Conservation (phyloP, 345 rosid genomes). For the Euphorbia lathyris region DNA sequence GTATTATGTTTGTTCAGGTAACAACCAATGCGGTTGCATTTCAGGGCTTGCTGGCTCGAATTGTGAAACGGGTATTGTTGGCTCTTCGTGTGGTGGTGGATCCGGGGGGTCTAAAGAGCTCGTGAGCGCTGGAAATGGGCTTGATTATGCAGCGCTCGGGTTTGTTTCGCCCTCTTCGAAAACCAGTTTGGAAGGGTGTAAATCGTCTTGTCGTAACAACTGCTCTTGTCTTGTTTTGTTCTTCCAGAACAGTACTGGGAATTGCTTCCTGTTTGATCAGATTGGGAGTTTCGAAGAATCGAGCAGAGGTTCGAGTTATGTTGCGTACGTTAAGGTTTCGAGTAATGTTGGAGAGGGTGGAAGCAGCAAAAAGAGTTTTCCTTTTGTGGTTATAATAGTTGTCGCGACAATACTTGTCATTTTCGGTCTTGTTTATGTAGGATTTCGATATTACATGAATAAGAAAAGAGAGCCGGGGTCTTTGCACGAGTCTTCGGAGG, state of each 20-base stretch:
- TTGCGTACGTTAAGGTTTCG: conserved; percentile 60
- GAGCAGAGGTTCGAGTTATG: conserved; percentile 31
- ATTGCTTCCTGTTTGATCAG: conserved; percentile 68
- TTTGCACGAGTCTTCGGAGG: conserved; percentile 54
- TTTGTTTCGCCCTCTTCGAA: conserved; percentile 51
- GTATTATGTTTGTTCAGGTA: conserved; percentile 51
- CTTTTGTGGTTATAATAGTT: conserved; percentile 49
- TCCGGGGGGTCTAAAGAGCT: conserved; percentile 42
- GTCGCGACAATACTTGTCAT: conserved; percentile 48
- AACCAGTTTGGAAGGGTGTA: conserved; percentile 60
- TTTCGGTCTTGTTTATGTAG: conserved; percentile 43
- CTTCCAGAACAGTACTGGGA: conserved; percentile 58
- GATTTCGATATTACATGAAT: conserved; percentile 41
- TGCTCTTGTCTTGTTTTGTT: conserved; percentile 81
- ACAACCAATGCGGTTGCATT: conserved; percentile 60
- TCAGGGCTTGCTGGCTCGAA: conserved; percentile 36
- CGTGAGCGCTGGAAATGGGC: conserved; percentile 46
- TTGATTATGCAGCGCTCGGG: conserved; percentile 61
- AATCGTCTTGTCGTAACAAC: conserved; percentile 53
- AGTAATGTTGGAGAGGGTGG: conserved; percentile 24
- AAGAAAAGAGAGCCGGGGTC: conserved; percentile 38
- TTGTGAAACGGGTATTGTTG: conserved; percentile 49
- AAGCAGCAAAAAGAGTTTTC: conserved; percentile 40
- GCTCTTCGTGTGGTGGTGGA: conserved; percentile 55
- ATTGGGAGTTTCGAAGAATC: conserved; percentile 64